Conservation (phyloP, 148 eudicot species). For the Simmondsia chinensis region DNA sequence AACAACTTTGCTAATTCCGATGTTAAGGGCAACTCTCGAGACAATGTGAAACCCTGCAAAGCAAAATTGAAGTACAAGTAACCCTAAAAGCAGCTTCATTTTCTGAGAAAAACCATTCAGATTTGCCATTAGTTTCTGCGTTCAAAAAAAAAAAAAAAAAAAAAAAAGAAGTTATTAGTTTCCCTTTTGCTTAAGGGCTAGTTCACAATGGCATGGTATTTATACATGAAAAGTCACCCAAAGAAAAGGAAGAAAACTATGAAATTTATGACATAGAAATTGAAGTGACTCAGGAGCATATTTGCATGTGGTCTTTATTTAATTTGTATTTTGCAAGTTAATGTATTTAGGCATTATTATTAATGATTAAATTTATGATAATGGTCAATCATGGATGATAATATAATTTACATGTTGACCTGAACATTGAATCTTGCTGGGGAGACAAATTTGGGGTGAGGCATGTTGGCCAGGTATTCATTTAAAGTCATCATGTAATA, state of each 20-base stretch:
- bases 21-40: conserved; percentile 68
- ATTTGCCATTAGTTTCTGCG: conserved; percentile 24
- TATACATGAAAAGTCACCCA: conserved; percentile 1
- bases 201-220: background rate
- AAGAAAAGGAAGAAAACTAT: background rate
- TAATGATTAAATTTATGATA: no score
- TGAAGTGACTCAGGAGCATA: conserved; percentile 30
- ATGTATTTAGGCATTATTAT: no score
- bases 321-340: background rate
- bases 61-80: conserved; percentile 61
- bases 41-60: conserved; percentile 85
- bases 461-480: conserved; percentile 50
- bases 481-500: background rate
- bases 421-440: conserved; percentile 33
- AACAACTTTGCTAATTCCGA: conserved; percentile 78
- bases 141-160: no score
- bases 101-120: conserved; percentile 30
- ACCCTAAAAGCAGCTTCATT: conserved; percentile 59
- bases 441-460: conserved; percentile 38
- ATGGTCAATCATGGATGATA: background rate
- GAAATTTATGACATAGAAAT: background rate
- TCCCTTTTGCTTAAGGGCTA: background rate
- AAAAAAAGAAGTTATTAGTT: no score
- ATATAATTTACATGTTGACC: conserved; percentile 11
- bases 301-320: conserved; percentile 37